Evolutionary conservation across 2,329 filamentous ascomycete genomes (phyloP), one percentile per base, ranked within the genome.

Genomic region (Phaeosphaeria sp.): DNA sequence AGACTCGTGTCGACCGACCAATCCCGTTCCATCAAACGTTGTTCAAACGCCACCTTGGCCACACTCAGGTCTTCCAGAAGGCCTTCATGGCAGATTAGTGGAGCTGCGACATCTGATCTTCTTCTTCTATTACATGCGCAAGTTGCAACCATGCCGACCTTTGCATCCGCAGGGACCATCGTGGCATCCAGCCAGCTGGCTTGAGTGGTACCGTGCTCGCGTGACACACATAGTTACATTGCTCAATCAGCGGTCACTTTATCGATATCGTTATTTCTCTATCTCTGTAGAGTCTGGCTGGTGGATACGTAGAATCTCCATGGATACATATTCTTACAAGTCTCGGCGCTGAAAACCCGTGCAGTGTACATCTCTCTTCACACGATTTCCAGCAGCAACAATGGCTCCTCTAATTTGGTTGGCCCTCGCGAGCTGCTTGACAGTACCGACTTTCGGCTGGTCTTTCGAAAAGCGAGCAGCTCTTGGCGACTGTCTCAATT

Each of bases 401-500:
- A 42, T 42, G 49, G 36, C 36, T 42, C 33, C 9, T 22, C 17
- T 51, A n/a, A 22, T 43, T 15, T 49, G 47, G 47, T 30, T 49
- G 46, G 52, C 18, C 21, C 39, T 30, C 27, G 33, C 25, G 10
- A 33, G 33, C 10, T 42, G 15, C 7, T 18, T 30, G 10, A 5
- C 20, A 15, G 25, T 49, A 13, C 18, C 44, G 15, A 21, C 36
- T 25, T 36, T 46, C 7, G 30, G 25, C 20, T 20, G 11, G 9
- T 36, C 47, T 36, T 30, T 49, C 10, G 47, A 36, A 11, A 49
- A 39, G n/a, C 47, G 47, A 36, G 47, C 47, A 39, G 30, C 42
- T 20, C 39, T 71, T 22, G 61, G 66, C 39, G 65, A 67, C 18
- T 71, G 70, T 36, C 63, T 70, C 3, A 51, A 55, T 6, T 55